These are phyloP conservation scores for Hymenoscyphus occultus DNA, from an alignment of 2,329 filamentous ascomycete genomes.

Conservation along the genomic window DNA sequence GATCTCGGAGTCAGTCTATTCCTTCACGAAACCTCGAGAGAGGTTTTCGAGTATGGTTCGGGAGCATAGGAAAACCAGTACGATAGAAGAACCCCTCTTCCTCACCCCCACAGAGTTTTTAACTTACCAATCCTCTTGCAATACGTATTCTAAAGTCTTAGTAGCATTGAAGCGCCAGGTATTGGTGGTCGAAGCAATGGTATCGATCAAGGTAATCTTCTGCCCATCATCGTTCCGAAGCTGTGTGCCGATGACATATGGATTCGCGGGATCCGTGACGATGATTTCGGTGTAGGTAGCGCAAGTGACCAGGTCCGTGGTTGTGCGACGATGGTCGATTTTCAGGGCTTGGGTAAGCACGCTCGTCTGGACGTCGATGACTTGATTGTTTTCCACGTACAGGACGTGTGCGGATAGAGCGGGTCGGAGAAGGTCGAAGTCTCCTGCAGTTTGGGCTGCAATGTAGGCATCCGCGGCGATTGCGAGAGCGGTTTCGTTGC, in stretches of 20 bases:
- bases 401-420: background rate
- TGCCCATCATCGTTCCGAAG: constrained; percentile 13
- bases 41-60: no score
- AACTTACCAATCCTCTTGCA: constrained; percentile 11
- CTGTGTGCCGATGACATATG: constrained; percentile 22
- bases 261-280: constrained; percentile 12
- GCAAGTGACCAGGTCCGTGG: constrained; percentile 17
- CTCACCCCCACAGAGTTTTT: no score
- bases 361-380: constrained; percentile 8
- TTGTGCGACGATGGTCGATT: constrained; percentile 20
- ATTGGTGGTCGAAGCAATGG: constrained; percentile 12
- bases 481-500: constrained; percentile 15
- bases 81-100: no score
- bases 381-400: constrained; percentile 16
- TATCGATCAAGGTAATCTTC: constrained; percentile 17
- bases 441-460: constrained; percentile 14
- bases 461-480: constrained; percentile 17
- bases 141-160: constrained; percentile 14
- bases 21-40: no score
- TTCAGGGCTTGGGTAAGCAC: constrained; percentile 13
- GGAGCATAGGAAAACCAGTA: no score
- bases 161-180: constrained; percentile 25
- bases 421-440: background rate
- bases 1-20: no score
- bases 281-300: constrained; percentile 19